Evolutionary conservation across 2,329 filamentous ascomycete species (phyloP), one percentile per base, ranked within the genome.

Genomic region (Alternaria novae-zelandiae): DNA sequence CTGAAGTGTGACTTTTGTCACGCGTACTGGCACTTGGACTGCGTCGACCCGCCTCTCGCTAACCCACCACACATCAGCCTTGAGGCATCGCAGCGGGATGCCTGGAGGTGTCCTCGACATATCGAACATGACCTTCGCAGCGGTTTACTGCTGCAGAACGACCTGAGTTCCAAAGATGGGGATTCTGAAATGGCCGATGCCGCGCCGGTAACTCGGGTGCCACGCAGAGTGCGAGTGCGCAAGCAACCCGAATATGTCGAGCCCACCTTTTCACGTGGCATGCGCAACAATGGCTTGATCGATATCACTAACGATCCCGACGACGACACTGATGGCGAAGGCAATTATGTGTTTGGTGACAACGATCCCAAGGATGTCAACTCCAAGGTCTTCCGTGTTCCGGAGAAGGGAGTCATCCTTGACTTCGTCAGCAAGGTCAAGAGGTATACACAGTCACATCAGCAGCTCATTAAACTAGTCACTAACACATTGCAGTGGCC

Each of bases 101-200:
- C 89, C 59, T 99, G 94, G 93, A 91, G 89, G 80, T 99, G 96
- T 76, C 95, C 95, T 54, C 89, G 91, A 67, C 96, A 99, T 77
- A 85, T 91, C 45, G 92, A 96, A 57, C 90, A 95, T 66, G 86
- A 94, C 60, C 84, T 97, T 61, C 75, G 75, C 51, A 78, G 73
- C 44, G 77, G 77, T 25, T 59, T 70, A 10, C 64, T 79, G 41
- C 43, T 73, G 44, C 77, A 79, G 65, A 70, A 78, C 30, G 76
- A 79, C 62, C 67, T 79, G n/a, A 77, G 74, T 50, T 66, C 68
- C 7, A 58, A 62, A 45, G 69, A 71, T 47, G 68, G 72, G 59
- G 73, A 78, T 67, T 60, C 67, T 63, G 70, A 72, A 54, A 75
- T 79, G 74, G 63, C 56, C 49, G 74, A 77, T 65, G 73, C 66